Base-by-base conservation (phyloP, 768 basidiomycete genomes). In the Mycena capillaripes region DNA sequence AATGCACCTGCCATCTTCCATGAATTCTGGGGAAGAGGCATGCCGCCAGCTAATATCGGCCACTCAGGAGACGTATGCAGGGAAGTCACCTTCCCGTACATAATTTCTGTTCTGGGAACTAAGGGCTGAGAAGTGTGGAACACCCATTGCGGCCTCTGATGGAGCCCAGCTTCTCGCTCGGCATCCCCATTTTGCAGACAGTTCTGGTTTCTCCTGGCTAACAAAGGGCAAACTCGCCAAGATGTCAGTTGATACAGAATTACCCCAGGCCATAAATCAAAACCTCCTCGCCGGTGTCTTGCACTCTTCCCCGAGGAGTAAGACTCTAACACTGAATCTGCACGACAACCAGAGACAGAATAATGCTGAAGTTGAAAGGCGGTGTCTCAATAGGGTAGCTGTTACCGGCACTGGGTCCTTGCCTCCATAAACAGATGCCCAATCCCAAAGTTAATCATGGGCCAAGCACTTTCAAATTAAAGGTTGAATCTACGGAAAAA, bases 111-210 rank as follows among this genome's bases (percentile, higher is more conserved):
- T 23, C 3, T 53, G 21, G 64, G 40, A 0, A 30, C 11, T 6
- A 19, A 56, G 1, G 40, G 38, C 11, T 66, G 64, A 53, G 6
- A 32, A 29, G 25, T 53, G 3, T 66, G 53, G 64, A 66, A 66
- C 9, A 40, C 29, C 1, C 11, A 44, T n/a, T n/a, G n/a, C n/a
- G 21, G 64, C 64, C 11, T 42, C 53, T 21, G 36, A 12, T 1
- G 64, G 29, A 56, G n/a, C 40, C n/a, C 64, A 56, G 38, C 36
- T 17, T 14, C 25, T 66, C 4, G 53, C 53, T 25, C 21, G 30
- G 30, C 53, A 66, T 27, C 64, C 64, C 2, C 30, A 27, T 4
- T 29, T 56, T n/a, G 21, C 2, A 27, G 40, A 56, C 40, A 42
- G 53, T 9, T 1, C 7, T 16, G 62, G 50, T 6, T 36, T 52